These are phyloP conservation scores for Tanacetum coccineum DNA, from an alignment of 129 eudicot genomes.

Conservation along the genomic window DNA sequence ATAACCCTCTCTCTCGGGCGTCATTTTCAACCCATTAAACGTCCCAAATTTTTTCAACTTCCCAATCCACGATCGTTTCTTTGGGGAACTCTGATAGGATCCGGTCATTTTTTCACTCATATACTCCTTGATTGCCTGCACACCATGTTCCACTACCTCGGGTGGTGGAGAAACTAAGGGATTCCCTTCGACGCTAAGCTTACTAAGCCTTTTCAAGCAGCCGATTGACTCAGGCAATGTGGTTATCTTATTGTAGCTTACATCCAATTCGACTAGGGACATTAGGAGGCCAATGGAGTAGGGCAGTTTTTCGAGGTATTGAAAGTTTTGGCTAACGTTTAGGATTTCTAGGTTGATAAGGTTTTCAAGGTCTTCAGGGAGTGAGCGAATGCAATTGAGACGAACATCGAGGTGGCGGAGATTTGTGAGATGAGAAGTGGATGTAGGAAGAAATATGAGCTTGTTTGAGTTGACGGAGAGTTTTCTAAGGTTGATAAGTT, in stretches of 20 bases:
- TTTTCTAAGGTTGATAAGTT: conserved; percentile 63
- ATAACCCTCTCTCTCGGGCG: conserved; percentile 45
- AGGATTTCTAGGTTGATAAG: conserved; percentile 66
- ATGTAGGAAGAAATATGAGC: conserved; percentile 60
- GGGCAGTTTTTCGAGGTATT: conserved; percentile 50
- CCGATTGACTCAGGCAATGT: conserved; percentile 68
- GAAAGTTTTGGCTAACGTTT: conserved; percentile 88
- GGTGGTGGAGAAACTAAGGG: conserved; percentile 66
- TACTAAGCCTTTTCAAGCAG: conserved; percentile 58
- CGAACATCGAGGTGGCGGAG: conserved; percentile 77
- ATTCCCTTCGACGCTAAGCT: conserved; percentile 81
- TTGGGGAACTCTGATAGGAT: conserved; percentile 26
- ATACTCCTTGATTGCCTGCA: conserved; percentile 52
- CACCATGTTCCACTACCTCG: conserved; percentile 70
- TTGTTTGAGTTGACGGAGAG: conserved; percentile 85
- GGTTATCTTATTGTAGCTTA: conserved; percentile 78
- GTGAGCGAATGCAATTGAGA: conserved; percentile 75
- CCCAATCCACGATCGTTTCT: conserved; percentile 67
- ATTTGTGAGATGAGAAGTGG: conserved; percentile 72
- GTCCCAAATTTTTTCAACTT: conserved; percentile 71
- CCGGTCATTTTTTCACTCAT: conserved; percentile 71
- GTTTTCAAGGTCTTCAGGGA: conserved; percentile 89
- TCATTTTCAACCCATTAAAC: conserved; percentile 36
- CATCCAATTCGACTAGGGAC: conserved; percentile 73
- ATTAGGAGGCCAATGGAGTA: conserved; percentile 79